These are phyloP conservation scores for Thraustochytrium sp. DNA, from an alignment of 352 stramenopile species.

Conservation along the genomic window DNA sequence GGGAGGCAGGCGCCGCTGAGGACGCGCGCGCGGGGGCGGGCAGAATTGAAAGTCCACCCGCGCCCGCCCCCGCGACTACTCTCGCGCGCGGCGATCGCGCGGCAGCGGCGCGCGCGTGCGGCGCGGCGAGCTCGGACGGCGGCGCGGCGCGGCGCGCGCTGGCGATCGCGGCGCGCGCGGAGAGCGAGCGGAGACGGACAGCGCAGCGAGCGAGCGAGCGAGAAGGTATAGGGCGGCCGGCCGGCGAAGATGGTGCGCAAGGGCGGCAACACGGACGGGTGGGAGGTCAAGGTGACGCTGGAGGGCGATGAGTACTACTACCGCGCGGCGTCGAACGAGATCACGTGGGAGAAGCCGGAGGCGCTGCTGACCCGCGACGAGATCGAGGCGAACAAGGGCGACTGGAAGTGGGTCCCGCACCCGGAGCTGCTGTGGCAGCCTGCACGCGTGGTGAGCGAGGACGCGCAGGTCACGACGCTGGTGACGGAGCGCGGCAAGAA, in stretches of 20 bases:
- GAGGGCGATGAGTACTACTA: slow-evolving; percentile 60
- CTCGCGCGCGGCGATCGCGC: no score
- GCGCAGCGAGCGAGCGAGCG: neutral
- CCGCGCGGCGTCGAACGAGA: slow-evolving; percentile 53
- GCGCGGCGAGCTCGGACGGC: no score
- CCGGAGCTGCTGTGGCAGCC: slow-evolving; percentile 47
- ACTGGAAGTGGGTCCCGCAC: slow-evolving; percentile 56
- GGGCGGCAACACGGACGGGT: slow-evolving; percentile 42
- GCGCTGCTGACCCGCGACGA: slow-evolving; percentile 53
- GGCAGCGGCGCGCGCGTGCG: no score
- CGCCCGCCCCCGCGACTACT: no score
- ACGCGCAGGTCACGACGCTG: neutral
- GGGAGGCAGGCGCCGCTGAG: no score
- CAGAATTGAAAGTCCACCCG: no score
- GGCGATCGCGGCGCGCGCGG: no score
- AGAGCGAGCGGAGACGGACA: no score
- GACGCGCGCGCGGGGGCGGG: no score
- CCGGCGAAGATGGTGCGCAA: neutral
- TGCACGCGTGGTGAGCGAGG: slow-evolving; percentile 32
- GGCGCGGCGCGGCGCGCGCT: no score
- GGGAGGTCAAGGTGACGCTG: slow-evolving; percentile 59
- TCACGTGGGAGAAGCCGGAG: slow-evolving; percentile 60
- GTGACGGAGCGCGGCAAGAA: slow-evolving; percentile 27
- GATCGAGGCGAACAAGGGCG: slow-evolving; percentile 52
- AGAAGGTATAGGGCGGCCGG: neutral